Evolutionary conservation across 768 basidiomycete species (phyloP).

Genomic region (Naganishia friedmannii): DNA sequence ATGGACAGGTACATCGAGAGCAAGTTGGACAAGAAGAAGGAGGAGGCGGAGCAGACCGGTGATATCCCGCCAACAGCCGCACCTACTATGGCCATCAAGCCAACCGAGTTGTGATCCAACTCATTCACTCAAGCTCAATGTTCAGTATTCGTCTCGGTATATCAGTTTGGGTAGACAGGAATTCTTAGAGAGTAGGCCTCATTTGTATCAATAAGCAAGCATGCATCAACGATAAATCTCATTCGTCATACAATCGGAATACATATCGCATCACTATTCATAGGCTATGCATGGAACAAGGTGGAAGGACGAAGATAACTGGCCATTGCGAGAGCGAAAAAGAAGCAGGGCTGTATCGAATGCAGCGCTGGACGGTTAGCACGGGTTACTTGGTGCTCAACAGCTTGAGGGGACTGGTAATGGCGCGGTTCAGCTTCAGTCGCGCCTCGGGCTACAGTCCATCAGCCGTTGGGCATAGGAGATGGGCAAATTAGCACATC

Average conservation of each 20-base stretch:
- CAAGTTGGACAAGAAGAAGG: slow-evolving; percentile 46
- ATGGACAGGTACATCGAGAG: slow-evolving; percentile 95
- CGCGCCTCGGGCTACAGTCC: background rate
- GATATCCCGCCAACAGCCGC: background rate
- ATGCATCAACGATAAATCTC: slow-evolving; percentile 7
- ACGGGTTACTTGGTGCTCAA: background rate
- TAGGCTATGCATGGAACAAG: background rate
- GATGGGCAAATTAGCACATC: background rate
- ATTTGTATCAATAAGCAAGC: slow-evolving; percentile 19
- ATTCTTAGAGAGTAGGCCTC: background rate
- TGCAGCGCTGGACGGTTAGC: background rate
- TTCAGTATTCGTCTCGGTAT: background rate
- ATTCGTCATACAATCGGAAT: background rate
- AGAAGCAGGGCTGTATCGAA: no score
- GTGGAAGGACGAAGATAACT: background rate
- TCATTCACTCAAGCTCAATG: background rate
- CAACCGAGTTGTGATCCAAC: slow-evolving; percentile 7
- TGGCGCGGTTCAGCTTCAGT: background rate
- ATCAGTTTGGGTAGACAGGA: background rate
- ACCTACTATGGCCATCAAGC: slow-evolving; percentile 5
- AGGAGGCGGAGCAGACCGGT: slow-evolving; percentile 3
- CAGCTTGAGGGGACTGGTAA: background rate
- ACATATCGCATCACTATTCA: background rate
- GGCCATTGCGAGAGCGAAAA: background rate
- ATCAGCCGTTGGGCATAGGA: background rate